Conservation (phyloP, 78 protist species). For the Emiliania huxleyi region DNA sequence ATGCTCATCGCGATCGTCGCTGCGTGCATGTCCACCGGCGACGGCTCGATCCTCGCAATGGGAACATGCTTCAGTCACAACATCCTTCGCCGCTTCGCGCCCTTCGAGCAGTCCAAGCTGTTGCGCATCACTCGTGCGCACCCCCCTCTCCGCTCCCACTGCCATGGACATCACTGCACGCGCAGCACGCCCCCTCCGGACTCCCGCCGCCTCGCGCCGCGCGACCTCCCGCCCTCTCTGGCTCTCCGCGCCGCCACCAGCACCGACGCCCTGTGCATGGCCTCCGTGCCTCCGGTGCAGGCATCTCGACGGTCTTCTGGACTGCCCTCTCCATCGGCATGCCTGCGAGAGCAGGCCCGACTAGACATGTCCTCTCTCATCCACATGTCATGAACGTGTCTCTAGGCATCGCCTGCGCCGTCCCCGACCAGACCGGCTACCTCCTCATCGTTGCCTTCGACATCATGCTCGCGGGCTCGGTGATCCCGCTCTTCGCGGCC, state of each 20-base stretch:
- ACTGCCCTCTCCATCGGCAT: not conserved
- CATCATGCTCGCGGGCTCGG: slow-evolving; percentile 28
- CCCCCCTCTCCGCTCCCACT: too few species aligned
- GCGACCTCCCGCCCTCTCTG: too few species aligned
- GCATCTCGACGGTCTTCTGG: not conserved
- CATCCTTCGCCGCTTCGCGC: not conserved
- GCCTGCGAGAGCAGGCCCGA: too few species aligned
- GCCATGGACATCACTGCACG: too few species aligned
- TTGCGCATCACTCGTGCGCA: not conserved
- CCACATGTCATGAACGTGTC: too few species aligned
- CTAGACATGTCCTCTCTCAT: too few species aligned
- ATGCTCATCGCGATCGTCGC: not conserved
- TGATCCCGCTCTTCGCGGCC: slow-evolving; percentile 19
- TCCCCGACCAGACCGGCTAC: not conserved
- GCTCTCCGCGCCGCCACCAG: too few species aligned
- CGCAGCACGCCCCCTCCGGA: too few species aligned
- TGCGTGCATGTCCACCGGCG: slow-evolving; percentile 28
- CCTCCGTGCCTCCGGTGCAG: too few species aligned
- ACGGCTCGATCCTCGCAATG: slow-evolving; percentile 13
- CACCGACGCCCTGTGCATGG: too few species aligned
- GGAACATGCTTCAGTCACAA: not conserved
- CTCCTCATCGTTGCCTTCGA: slow-evolving; percentile 27
- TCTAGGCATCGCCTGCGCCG: not conserved
- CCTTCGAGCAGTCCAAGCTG: not conserved
- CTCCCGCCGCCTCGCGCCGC: too few species aligned